phyloP scores from a whole-genome alignment of 371 early-diverging fungal genomes.

The Mucor irregularis region DNA sequence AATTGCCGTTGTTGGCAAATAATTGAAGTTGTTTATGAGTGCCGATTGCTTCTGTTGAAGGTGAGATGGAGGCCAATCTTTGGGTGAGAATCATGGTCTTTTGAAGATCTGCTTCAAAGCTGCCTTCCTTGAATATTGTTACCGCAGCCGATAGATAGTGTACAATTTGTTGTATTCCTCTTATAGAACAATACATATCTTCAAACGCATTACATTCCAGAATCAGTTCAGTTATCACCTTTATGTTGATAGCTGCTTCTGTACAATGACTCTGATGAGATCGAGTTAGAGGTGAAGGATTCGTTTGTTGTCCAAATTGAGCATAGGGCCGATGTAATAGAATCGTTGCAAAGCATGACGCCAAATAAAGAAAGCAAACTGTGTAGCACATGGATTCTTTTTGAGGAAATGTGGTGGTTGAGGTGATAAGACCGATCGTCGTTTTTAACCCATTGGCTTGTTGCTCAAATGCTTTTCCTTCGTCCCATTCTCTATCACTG shows the following conservation, averaged over 20 bases:
- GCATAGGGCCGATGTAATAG: constrained; percentile 19
- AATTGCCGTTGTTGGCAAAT: no score
- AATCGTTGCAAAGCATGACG: constrained; percentile 23
- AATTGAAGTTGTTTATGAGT: no score
- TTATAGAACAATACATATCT: constrained; percentile 40
- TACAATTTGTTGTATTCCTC: constrained; percentile 44
- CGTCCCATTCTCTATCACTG: no score
- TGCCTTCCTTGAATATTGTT: constrained; percentile 23
- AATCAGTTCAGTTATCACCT: constrained; percentile 22
- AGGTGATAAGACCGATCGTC: constrained; percentile 3
- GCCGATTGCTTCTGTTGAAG: constrained; percentile 15
- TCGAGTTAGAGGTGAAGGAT: not conserved
- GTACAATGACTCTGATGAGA: constrained; percentile 15
- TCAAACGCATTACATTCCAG: constrained; percentile 29
- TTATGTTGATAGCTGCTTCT: constrained; percentile 31
- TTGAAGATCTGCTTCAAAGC: not conserved
- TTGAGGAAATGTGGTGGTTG: constrained; percentile 8
- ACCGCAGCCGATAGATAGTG: constrained; percentile 44
- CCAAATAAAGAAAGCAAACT: constrained; percentile 21
- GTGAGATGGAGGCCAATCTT: constrained; percentile 20
- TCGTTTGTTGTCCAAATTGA: not conserved
- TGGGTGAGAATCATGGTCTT: constrained; percentile 3
- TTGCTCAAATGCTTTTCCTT: constrained; percentile 2
- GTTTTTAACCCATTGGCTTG: constrained; percentile 5
- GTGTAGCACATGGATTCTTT: constrained; percentile 24